phyloP scores from a whole-genome alignment of 1,284 basidiomycete genomes.

The Pterulicium gracile region DNA sequence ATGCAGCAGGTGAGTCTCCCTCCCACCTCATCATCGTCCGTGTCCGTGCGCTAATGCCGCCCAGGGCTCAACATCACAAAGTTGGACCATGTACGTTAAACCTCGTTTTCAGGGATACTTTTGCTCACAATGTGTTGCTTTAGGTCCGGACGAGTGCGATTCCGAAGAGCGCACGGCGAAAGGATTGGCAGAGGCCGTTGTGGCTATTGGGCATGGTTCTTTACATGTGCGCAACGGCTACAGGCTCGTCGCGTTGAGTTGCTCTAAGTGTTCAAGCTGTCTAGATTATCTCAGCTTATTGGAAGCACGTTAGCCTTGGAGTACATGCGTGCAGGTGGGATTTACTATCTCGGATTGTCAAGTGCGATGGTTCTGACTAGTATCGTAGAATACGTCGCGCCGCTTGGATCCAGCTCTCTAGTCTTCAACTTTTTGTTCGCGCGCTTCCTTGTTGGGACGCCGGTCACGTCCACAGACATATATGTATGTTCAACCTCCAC shows the following conservation, averaged over 20 bases:
- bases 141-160: slow-evolving; percentile 62
- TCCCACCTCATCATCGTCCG: slow-evolving; percentile 1
- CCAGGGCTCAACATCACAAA: neutral
- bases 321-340: slow-evolving; percentile 72
- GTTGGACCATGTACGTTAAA: neutral
- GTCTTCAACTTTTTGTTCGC: slow-evolving; percentile 88
- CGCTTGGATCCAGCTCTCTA: slow-evolving; percentile 73
- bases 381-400: slow-evolving; percentile 68
- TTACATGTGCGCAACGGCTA: slow-evolving; percentile 46
- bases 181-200: slow-evolving; percentile 67
- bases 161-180: slow-evolving; percentile 56
- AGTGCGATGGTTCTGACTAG: no score
- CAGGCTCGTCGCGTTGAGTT: neutral
- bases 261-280: neutral
- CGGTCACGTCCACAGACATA: slow-evolving; percentile 71
- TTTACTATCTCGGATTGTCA: slow-evolving; percentile 8
- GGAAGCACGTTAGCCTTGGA: slow-evolving; percentile 79
- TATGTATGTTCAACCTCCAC: slow-evolving; percentile 36
- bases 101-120: neutral
- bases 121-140: slow-evolving; percentile 4
- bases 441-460: slow-evolving; percentile 71
- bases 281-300: slow-evolving; percentile 71
- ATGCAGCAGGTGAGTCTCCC: slow-evolving; percentile 56
- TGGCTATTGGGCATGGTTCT: slow-evolving; percentile 79
- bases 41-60: no score